A percentile compares a stretch with the other conserved stretches of the same genome.
Evolutionary conservation across 306 rosid genomes (phyloP).

Genomic region (Vigna nakashimae): DNA sequence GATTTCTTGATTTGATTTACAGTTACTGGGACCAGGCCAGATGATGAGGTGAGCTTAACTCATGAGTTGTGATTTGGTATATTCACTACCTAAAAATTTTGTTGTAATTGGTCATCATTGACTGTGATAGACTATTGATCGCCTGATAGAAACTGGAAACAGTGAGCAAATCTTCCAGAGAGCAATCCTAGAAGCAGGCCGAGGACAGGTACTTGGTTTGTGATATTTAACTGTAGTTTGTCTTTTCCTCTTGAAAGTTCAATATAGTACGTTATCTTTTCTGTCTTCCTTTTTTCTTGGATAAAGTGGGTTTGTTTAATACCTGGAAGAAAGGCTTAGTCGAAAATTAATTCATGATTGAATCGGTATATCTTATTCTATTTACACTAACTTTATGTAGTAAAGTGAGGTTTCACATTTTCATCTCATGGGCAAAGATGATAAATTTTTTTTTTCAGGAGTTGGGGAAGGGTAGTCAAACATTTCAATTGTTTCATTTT

Average conservation of each 20-base stretch:
- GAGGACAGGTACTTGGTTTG: slow-evolving; percentile 78
- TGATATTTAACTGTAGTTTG: slow-evolving; percentile 7
- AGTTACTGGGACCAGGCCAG: slow-evolving; percentile 96
- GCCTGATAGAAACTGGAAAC: slow-evolving; percentile 95
- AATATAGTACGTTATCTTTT: slow-evolving; percentile 6
- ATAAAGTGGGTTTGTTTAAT: too few species aligned
- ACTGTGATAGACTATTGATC: slow-evolving; percentile 75
- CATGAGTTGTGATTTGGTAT: slow-evolving; percentile 37
- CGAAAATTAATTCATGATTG: neutral
- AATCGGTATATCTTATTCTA: neutral
- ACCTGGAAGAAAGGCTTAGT: neutral
- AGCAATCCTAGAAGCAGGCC: slow-evolving; percentile 87
- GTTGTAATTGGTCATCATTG: slow-evolving; percentile 48
- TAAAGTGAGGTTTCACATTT: slow-evolving; percentile 7
- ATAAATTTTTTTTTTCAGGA: too few species aligned
- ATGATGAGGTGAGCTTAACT: slow-evolving; percentile 81
- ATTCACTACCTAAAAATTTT: slow-evolving; percentile 17
- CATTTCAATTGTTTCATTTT: slow-evolving; percentile 9
- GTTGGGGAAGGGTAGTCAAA: too few species aligned
- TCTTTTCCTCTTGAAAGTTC: slow-evolving; percentile 5
- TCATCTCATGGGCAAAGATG: too few species aligned
- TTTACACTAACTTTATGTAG: slow-evolving; percentile 1
- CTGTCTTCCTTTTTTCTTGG: neutral
- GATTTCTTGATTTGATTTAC: slow-evolving; percentile 49
- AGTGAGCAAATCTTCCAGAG: slow-evolving; percentile 93